A percentile compares a stretch with the other conserved stretches of the same genome.
phyloP scores from a whole-genome alignment of 305 asterid species.

The Fraxinus xanthoxyloides region DNA sequence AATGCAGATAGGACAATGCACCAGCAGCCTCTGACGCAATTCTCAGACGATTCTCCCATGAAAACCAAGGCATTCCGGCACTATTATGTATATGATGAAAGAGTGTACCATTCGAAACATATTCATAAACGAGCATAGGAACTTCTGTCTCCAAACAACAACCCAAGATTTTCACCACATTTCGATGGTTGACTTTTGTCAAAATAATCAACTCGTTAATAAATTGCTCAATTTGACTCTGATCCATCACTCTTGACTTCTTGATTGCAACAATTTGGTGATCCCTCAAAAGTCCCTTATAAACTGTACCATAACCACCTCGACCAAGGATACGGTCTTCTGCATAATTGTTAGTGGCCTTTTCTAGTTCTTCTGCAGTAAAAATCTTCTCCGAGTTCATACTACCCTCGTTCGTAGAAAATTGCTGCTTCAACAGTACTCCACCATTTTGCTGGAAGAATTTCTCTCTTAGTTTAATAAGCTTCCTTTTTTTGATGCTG shows the following conservation, averaged over 20 bases:
- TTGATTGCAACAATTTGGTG: constrained; percentile 14
- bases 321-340: constrained; percentile 23
- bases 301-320: constrained; percentile 29
- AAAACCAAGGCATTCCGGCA: constrained; percentile 17
- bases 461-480: constrained; percentile 15
- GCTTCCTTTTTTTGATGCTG: constrained; percentile 21
- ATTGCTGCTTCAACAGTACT: constrained; percentile 11
- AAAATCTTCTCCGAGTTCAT: not conserved
- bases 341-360: constrained; percentile 23
- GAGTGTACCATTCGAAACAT: constrained; percentile 20
- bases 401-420: not conserved
- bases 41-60: constrained; percentile 18
- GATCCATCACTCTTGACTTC: constrained; percentile 24
- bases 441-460: constrained; percentile 30
- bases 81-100: constrained; percentile 20
- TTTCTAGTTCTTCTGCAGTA: constrained; percentile 15
- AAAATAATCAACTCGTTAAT: constrained; percentile 28
- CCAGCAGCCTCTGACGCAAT: constrained; percentile 23
- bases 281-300: constrained; percentile 18
- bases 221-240: constrained; percentile 23
- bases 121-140: constrained; percentile 27
- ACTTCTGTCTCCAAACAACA: constrained; percentile 29
- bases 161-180: constrained; percentile 29
- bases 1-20: constrained; percentile 24
- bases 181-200: constrained; percentile 27